These are phyloP conservation scores for Leucocoprinus birnbaumii DNA, from an alignment of 768 basidiomycete genomes.

Conservation along the genomic window DNA sequence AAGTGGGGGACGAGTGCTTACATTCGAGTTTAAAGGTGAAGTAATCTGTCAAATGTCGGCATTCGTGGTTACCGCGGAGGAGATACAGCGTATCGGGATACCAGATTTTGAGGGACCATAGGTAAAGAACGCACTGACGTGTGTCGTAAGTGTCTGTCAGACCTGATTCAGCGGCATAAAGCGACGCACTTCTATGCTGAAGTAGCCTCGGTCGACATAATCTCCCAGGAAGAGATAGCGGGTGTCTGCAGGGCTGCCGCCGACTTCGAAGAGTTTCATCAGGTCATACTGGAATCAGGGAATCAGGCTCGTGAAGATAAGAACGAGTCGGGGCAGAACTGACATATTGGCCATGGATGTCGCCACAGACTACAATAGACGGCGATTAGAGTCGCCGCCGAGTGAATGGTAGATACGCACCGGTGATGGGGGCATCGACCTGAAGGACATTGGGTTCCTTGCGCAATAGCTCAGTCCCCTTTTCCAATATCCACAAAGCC, in stretches of 20 bases:
- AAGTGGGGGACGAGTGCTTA: slow-evolving; percentile 35
- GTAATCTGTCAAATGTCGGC: slow-evolving; percentile 96
- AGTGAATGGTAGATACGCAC: slow-evolving; percentile 38
- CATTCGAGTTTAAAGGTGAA: slow-evolving; percentile 99
- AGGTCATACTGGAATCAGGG: slow-evolving; percentile 66
- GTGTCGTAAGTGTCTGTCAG: slow-evolving; percentile 10
- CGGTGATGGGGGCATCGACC: slow-evolving; percentile 97
- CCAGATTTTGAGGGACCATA: slow-evolving; percentile 99
- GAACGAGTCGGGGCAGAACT: slow-evolving; percentile 26
- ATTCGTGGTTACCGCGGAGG: slow-evolving; percentile 97
- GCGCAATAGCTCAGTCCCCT: slow-evolving; percentile 79
- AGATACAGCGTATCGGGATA: slow-evolving; percentile 97
- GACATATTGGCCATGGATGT: slow-evolving; percentile 99
- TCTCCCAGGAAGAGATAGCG: slow-evolving; percentile 91
- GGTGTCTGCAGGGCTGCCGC: slow-evolving; percentile 91
- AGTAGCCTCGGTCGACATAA: slow-evolving; percentile 92
- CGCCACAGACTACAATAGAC: slow-evolving; percentile 75
- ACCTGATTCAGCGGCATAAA: background rate
- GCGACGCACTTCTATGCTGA: slow-evolving; percentile 78
- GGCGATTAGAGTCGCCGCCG: background rate
- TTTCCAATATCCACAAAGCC: slow-evolving; percentile 89
- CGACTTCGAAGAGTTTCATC: slow-evolving; percentile 95
- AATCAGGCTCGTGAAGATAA: slow-evolving; percentile 10
- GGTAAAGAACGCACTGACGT: slow-evolving; percentile 88
- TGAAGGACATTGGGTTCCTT: slow-evolving; percentile 87